A percentile compares a stretch with the other conserved stretches of the same genome.
Evolutionary conservation across 345 rosid genomes (phyloP).

Genomic region (Carallia pectinifolia): DNA sequence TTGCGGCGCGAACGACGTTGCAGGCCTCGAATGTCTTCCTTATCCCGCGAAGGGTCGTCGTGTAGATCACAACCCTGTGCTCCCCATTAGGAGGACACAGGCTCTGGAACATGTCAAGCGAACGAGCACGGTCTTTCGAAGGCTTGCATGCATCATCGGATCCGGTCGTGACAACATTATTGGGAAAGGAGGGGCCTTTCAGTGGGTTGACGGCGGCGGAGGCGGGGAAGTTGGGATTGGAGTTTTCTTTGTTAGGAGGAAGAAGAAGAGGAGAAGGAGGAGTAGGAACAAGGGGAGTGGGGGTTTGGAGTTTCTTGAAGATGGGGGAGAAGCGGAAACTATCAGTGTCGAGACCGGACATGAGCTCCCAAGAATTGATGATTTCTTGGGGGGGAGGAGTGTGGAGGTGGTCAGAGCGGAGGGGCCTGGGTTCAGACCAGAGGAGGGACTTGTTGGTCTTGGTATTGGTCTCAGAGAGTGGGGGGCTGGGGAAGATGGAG

Average conservation of each 20-base stretch:
- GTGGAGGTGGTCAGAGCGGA: slow-evolving; percentile 30
- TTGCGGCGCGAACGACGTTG: slow-evolving; percentile 55
- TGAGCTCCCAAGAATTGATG: slow-evolving; percentile 89
- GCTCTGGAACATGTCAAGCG: slow-evolving; percentile 10
- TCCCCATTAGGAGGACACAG: slow-evolving; percentile 48
- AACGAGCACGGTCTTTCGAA: not conserved
- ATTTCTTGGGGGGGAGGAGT: slow-evolving; percentile 38
- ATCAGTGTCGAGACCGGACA: slow-evolving; percentile 79
- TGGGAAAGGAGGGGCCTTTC: not conserved
- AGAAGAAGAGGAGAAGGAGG: too few relatives aligned
- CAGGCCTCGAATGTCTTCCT: slow-evolving; percentile 85
- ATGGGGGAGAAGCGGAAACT: slow-evolving; percentile 76
- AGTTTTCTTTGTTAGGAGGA: slow-evolving; percentile 41
- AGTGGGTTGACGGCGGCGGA: not conserved
- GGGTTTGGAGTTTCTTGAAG: slow-evolving; percentile 12
- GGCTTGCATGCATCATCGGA: not conserved
- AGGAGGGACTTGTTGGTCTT: slow-evolving; percentile 10
- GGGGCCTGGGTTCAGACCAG: slow-evolving; percentile 46
- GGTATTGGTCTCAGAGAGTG: slow-evolving; percentile 34
- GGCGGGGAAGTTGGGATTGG: slow-evolving; percentile 35
- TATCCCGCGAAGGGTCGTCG: slow-evolving; percentile 74
- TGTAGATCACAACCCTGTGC: slow-evolving; percentile 68
- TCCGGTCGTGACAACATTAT: not conserved
- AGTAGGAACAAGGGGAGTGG: too few relatives aligned
- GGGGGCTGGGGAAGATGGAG: slow-evolving; percentile 43